Conservation (phyloP, 192 early-diverging fungal genomes). For the Podila epicladia region DNA sequence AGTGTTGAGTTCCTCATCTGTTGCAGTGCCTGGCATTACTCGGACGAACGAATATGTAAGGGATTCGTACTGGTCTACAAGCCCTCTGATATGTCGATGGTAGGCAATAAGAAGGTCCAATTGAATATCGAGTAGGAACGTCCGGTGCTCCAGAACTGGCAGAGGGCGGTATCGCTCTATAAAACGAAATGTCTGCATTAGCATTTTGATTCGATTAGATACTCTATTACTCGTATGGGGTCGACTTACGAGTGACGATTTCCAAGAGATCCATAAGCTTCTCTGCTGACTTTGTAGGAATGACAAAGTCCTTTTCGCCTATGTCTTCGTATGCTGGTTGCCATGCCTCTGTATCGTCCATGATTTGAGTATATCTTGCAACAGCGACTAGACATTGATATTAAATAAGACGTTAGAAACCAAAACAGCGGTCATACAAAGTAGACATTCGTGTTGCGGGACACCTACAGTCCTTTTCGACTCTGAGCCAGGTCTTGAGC, state of each 20-base stretch:
- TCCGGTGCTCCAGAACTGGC: slow-evolving; percentile 65
- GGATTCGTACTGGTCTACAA: slow-evolving; percentile 63
- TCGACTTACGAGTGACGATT: slow-evolving; percentile 59
- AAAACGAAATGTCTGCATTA: neutral
- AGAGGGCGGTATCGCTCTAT: slow-evolving; percentile 67
- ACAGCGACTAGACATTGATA: slow-evolving; percentile 54
- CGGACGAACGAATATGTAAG: slow-evolving; percentile 60
- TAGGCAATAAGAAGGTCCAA: slow-evolving; percentile 68
- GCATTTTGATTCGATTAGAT: too few relatives aligned
- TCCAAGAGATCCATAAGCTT: slow-evolving; percentile 69
- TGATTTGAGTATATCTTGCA: slow-evolving; percentile 70
- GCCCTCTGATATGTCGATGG: slow-evolving; percentile 57
- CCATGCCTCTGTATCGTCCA: slow-evolving; percentile 68
- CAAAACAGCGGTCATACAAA: neutral
- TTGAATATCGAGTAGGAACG: slow-evolving; percentile 70
- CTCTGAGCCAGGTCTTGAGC: slow-evolving; percentile 76
- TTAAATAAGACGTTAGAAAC: neutral
- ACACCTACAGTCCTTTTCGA: slow-evolving; percentile 69
- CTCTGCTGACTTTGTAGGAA: slow-evolving; percentile 69
- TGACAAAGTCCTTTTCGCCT: slow-evolving; percentile 59
- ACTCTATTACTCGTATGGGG: too few relatives aligned
- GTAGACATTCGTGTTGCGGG: too few relatives aligned
- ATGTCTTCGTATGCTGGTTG: slow-evolving; percentile 64
- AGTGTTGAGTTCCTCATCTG: slow-evolving; percentile 52
- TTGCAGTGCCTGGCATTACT: slow-evolving; percentile 61